These are phyloP conservation scores for Drechslerella dactyloides DNA, from an alignment of 2,329 filamentous ascomycete species.

Conservation along the genomic window DNA sequence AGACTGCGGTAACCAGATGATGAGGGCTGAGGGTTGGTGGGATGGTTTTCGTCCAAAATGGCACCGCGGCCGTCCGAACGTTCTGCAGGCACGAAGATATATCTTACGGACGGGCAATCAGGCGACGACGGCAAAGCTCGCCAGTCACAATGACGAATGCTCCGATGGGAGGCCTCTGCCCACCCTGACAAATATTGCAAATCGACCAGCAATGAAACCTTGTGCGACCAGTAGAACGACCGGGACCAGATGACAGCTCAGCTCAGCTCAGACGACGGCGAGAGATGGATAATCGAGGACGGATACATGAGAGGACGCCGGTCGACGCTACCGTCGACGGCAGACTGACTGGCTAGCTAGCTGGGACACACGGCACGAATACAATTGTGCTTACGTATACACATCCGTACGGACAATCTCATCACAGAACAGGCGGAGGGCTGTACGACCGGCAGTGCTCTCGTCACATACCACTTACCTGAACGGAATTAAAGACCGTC, in stretches of 20 bases:
- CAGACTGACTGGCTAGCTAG: too few species aligned
- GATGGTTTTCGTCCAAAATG: constrained; percentile 47
- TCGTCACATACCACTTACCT: constrained; percentile 36
- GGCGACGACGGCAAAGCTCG: constrained; percentile 35
- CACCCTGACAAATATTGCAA: constrained; percentile 46
- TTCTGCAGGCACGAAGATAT: constrained; percentile 28
- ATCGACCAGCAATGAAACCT: constrained; percentile 18
- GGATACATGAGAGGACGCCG: neutral
- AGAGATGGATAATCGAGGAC: constrained; percentile 12
- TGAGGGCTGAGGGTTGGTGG: constrained; percentile 30
- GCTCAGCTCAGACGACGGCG: constrained; percentile 14
- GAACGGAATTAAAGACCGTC: constrained; percentile 35
- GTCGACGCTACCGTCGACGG: too few species aligned
- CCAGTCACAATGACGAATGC: constrained; percentile 24
- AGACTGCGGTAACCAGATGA: constrained; percentile 28
- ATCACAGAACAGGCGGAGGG: neutral
- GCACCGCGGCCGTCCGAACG: constrained; percentile 3
- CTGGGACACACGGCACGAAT: neutral
- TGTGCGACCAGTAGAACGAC: constrained; percentile 36
- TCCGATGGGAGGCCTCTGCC: constrained; percentile 8
- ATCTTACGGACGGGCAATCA: constrained; percentile 26
- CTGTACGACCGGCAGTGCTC: neutral
- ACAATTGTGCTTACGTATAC: constrained; percentile 10
- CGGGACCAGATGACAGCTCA: constrained; percentile 36
- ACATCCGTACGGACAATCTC: constrained; percentile 1